phyloP scores from a whole-genome alignment of 2,329 filamentous ascomycete species.

The Eutypella sp. region DNA sequence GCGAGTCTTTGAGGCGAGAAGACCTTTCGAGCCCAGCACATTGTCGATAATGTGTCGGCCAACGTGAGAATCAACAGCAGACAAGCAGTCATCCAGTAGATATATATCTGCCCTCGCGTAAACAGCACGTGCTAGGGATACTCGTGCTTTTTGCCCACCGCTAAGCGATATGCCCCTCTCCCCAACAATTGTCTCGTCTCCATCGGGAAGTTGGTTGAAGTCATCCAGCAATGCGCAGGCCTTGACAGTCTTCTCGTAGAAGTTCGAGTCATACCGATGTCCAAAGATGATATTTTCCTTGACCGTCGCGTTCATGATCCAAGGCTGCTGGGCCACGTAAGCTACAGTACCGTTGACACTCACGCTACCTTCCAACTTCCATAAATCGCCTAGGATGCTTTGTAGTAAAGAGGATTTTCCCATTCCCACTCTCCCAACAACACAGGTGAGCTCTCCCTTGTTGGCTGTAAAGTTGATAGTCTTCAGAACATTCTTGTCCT shows the following conservation, averaged over 20 bases:
- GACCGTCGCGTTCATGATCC: constrained; percentile 97
- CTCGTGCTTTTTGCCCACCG: constrained; percentile 90
- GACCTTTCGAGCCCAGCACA: constrained; percentile 78
- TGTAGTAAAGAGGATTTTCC: constrained; percentile 94
- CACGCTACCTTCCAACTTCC: constrained; percentile 81
- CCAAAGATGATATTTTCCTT: constrained; percentile 97
- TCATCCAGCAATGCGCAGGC: constrained; percentile 90
- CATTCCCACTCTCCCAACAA: constrained; percentile 89
- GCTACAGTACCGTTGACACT: constrained; percentile 76
- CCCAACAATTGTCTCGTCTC: constrained; percentile 93
- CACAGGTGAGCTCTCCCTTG: constrained; percentile 88
- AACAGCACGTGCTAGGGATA: constrained; percentile 87
- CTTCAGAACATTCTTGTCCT: constrained; percentile 64
- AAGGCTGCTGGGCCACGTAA: constrained; percentile 88
- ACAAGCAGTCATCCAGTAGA: constrained; percentile 87
- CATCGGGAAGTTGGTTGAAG: constrained; percentile 87
- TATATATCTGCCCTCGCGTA: constrained; percentile 97
- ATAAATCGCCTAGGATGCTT: constrained; percentile 83
- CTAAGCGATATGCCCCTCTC: constrained; percentile 95
- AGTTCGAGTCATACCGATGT: constrained; percentile 85
- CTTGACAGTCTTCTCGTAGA: constrained; percentile 89
- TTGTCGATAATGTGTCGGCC: constrained; percentile 92
- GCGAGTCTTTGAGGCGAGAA: constrained; percentile 80
- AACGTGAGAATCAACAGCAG: constrained; percentile 97
- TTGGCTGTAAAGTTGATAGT: constrained; percentile 84